Evolutionary conservation across 306 rosid species (phyloP), one percentile per base, ranked within the genome.

Genomic region (Acacia confusa): DNA sequence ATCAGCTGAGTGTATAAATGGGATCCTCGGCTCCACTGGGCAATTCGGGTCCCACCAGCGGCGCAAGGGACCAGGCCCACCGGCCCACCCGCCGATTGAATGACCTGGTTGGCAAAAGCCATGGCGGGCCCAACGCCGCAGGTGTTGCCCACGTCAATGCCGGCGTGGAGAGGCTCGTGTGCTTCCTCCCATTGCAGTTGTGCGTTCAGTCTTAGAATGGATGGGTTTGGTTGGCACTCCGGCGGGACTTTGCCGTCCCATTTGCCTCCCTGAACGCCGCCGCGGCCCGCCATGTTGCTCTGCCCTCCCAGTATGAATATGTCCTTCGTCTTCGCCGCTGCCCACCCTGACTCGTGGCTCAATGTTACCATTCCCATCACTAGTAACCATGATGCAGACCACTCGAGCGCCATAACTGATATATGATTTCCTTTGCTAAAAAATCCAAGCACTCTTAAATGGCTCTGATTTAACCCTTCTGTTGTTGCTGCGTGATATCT

Each of bases 211-310:
- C 85, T 72, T 5, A 74, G 47, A 48, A 88, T 69, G 22, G 76
- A 78, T 0, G 82, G 84, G 72, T 78, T 60, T n/a, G 92, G 86
- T 86, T 88, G 6, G 79, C 83, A 27, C 87, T 19, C 22, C 0
- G 60, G 65, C 2, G 90, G 94, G 14, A 87, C 82, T 13, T 78
- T 24, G 0, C 85, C 82, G 52, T 87, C 82, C 88, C 90, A 87
- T 52, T 78, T 81, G 0, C 85, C 81, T 1, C 38, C 72, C 0
- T 2, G 12, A 24, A 92, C 92, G 1, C 91, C 91, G 7, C 97
- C 94, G 1, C 88, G 84, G 1, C 97, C 97, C 11, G 90, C 94
- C 92, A 92, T 92, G 90, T 92, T 92, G 87, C 97, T 92, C 71
- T 90, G 94, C 4, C 94, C 97, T 1, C 82, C 92, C 11, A 92